phyloP scores from a whole-genome alignment of 2,329 filamentous ascomycete genomes.

The Diaporthe ilicicola region DNA sequence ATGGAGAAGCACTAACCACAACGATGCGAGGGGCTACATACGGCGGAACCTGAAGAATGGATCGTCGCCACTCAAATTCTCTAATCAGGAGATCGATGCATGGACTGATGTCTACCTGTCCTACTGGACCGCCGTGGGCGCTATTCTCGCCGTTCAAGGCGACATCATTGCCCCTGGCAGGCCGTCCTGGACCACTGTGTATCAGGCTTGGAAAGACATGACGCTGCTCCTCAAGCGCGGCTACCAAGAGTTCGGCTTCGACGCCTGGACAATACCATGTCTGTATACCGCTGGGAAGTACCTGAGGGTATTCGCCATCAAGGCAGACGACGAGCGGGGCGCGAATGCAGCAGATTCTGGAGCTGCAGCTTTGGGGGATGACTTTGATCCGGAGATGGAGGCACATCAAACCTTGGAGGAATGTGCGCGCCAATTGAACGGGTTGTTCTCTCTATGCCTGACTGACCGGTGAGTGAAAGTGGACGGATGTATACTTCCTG shows the following conservation, averaged over 20 bases:
- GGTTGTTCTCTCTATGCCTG: constrained; percentile 89
- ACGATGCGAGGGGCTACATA: constrained; percentile 73
- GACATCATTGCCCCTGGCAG: constrained; percentile 44
- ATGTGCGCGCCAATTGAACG: constrained; percentile 87
- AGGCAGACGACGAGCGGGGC: constrained; percentile 77
- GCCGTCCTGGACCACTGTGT: constrained; percentile 82
- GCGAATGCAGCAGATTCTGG: constrained; percentile 49
- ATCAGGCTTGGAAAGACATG: constrained; percentile 88
- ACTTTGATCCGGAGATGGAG: constrained; percentile 78
- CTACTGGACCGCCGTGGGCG: constrained; percentile 85
- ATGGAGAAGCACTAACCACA: constrained; percentile 73
- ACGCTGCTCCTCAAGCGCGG: constrained; percentile 80
- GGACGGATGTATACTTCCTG: too few species aligned
- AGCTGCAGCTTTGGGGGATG: constrained; percentile 72
- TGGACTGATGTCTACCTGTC: constrained; percentile 87
- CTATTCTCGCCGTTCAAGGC: constrained; percentile 74
- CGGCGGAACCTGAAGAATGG: constrained; percentile 75
- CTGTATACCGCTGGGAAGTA: constrained; percentile 90
- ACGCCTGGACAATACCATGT: constrained; percentile 92
- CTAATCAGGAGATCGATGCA: constrained; percentile 75
- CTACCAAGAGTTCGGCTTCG: constrained; percentile 79
- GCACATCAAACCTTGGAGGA: constrained; percentile 90
- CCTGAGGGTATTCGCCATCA: constrained; percentile 87
- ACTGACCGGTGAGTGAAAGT: constrained; percentile 76
- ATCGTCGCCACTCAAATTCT: constrained; percentile 60